These are phyloP conservation scores for Mortierella alpina DNA, from an alignment of 192 early-diverging fungal genomes.

Conservation along the genomic window DNA sequence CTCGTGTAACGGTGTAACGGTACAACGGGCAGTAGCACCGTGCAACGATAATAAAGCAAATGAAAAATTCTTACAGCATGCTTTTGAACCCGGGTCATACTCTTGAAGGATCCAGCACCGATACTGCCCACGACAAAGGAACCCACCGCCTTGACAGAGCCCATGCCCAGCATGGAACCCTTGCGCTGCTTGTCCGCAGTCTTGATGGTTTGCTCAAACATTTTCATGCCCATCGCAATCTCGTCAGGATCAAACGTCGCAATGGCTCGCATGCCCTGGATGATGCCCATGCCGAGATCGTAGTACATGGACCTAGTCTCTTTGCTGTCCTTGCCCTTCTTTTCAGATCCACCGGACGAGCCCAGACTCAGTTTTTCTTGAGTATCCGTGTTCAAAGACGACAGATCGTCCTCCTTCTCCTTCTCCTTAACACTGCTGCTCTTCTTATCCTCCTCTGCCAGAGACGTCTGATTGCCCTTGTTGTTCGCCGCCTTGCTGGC, in stretches of 20 bases:
- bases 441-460: background rate
- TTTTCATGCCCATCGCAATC: constrained; percentile 71
- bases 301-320: constrained; percentile 71
- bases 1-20: background rate
- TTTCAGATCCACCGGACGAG: background rate
- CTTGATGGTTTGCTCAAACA: constrained; percentile 71
- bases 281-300: constrained; percentile 77
- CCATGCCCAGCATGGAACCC: constrained; percentile 52
- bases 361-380: constrained; percentile 4
- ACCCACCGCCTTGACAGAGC: constrained; percentile 61
- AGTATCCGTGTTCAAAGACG: too few species aligned
- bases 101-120: constrained; percentile 57
- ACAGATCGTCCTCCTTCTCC: too few species aligned
- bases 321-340: constrained; percentile 38
- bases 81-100: constrained; percentile 68
- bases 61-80: constrained; percentile 63
- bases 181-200: constrained; percentile 73
- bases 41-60: background rate
- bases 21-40: background rate
- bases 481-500: constrained; percentile 12
- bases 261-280: constrained; percentile 73
- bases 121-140: constrained; percentile 57
- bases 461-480: background rate
- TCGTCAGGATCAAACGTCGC: constrained; percentile 84
- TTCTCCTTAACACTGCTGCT: background rate